These are phyloP conservation scores for Phanerochaete carnosa DNA, from an alignment of 768 basidiomycete genomes.

Conservation along the genomic window DNA sequence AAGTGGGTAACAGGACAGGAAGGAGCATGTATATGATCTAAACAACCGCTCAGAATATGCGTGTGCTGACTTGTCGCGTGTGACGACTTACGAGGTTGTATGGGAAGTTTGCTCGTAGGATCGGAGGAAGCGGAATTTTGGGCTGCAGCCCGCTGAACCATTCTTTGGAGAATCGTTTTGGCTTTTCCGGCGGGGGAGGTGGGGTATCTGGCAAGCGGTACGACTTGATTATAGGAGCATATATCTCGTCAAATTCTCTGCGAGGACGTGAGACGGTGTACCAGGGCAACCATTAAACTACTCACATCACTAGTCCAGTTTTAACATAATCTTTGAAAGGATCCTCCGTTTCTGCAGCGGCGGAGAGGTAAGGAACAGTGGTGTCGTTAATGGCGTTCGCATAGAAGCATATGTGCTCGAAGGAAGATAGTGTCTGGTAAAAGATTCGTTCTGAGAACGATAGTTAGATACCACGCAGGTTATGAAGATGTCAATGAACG, in stretches of 20 bases:
- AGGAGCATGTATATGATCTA: conserved; percentile 53
- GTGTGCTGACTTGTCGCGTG: not conserved
- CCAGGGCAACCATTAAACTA: not conserved
- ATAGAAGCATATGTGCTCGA: conserved; percentile 70
- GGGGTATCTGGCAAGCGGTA: conserved; percentile 45
- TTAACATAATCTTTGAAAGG: conserved; percentile 53
- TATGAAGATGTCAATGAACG: conserved; percentile 1
- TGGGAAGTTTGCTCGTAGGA: conserved; percentile 59
- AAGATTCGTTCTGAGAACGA: conserved; percentile 61
- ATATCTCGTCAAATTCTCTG: conserved; percentile 57
- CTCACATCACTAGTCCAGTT: conserved; percentile 62
- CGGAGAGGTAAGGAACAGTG: conserved; percentile 82
- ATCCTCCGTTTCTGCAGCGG: conserved; percentile 67
- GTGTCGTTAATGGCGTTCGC: conserved; percentile 77
- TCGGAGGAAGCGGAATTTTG: conserved; percentile 46
- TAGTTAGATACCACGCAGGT: not conserved
- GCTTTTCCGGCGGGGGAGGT: conserved; percentile 36
- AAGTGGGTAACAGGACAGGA: conserved; percentile 62
- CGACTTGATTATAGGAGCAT: conserved; percentile 52
- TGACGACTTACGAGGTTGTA: conserved; percentile 67
- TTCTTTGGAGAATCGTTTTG: conserved; percentile 34
- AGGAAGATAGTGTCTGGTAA: conserved; percentile 64
- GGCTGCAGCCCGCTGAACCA: conserved; percentile 44
- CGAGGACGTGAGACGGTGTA: not conserved
- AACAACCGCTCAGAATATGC: not conserved